Evolutionary conservation across 75 land plant species (phyloP), one percentile per base, ranked within the genome.

Genomic region (Pinus tabuliformis): DNA sequence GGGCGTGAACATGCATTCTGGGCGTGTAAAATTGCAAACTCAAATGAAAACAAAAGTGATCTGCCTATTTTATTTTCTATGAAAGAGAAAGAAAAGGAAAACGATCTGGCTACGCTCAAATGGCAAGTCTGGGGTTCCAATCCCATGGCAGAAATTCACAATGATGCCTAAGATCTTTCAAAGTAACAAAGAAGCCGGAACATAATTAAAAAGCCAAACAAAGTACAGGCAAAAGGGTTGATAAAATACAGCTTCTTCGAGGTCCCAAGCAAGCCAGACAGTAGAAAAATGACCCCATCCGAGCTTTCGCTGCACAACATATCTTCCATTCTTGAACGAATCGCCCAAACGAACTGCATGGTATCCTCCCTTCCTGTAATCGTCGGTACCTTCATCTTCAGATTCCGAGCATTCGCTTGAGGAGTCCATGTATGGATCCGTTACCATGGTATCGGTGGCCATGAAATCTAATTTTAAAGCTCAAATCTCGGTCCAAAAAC

Each of bases 221-320:
- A 49, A 49, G 9, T 49, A 49, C 54, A 49, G 11, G 54, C 12
- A 57, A 33, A 21, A 21, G 16, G 56, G 36, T 57, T 14, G 37
- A 61, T 18, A 37, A 6, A 13, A 33, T 79, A 82, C 84, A 20
- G 78, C 66, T 26, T 62, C 54, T 14, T 73, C 65, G 22, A 87
- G 75, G 71, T 92, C 95, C 89, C 92, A 95, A 28, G 98, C 98
- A 77, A 95, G 95, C 98, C 98, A 95, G 62, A 95, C 98, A 37
- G 93, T 95, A 75, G 98, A 95, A 83, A 95, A 95, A 18, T 93
- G 83, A 17, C 98, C 98, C 95, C 87, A 95, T 6, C 98, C 98
- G 13, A 95, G 90, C 84, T 95, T 95, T 57, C 88, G 70, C 83
- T 95, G 93, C 28, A 92, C 93, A 39, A 91, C 78, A 80, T 95